Evolutionary conservation across 2,329 filamentous ascomycete species (phyloP), one percentile per base, ranked within the genome.

Genomic region (Aspergillus sergii): DNA sequence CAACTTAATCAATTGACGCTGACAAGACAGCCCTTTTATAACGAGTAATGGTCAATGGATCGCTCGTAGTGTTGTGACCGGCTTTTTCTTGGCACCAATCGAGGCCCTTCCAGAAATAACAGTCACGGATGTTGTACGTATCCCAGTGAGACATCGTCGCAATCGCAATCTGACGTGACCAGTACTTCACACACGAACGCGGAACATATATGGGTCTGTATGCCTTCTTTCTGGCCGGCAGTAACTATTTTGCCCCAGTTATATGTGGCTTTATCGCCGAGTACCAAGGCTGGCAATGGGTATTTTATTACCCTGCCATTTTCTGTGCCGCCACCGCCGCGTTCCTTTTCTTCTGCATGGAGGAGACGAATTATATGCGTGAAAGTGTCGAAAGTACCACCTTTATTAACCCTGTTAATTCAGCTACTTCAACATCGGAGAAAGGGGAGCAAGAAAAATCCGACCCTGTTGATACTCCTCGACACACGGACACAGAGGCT

Each of bases 311-410:
- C 80, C 81, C 81, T 12, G 81, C 82, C 5, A 84, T 86, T 28
- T 84, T 86, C 68, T 73, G 74, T 36, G 83, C 71, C 1, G 72
- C 75, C 1, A 78, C 78, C 1, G 80, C 83, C 39, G 67, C 84
- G 1, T 81, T 85, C 61, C 73, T 84, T 1, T 84, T 85, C 72
- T 83, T 86, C 66, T 82, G 82, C 71, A 83, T 85, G 79, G 84
- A 86, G 68, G 84, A 86, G 69, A 85, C 84, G 3, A 86, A 84
- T 72, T 85, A 82, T 64, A 68, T 70, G 6, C 77, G 79, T 7
- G 66, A 72, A 9, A 19, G 69, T 53, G 54, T 59, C 36, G 65
- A 62, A 30, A 59, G 43, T 14, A 58, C 62, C 21, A 46, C 63
- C 4, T 59, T 62, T 36, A 59, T 61, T 3, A 39, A 32, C 4